Conservation (phyloP, 1,139 yeast genomes). For the Geotrichum candidum region DNA sequence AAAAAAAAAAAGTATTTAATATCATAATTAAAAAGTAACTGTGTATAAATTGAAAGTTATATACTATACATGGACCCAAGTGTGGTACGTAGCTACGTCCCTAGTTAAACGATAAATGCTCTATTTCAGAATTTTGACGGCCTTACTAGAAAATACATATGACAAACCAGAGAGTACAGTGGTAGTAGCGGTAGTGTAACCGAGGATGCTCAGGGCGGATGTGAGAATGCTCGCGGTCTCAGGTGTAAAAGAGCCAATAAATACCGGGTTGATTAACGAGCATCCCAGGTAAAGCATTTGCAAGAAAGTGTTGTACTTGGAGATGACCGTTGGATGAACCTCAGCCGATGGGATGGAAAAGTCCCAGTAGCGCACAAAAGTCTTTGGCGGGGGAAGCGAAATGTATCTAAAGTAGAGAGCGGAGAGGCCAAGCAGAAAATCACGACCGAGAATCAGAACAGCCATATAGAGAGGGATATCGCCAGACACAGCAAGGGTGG, state of each 20-base stretch:
- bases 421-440: slow-evolving; percentile 65
- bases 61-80: background rate
- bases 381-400: slow-evolving; percentile 72
- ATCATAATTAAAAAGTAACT: background rate
- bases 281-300: slow-evolving; percentile 88
- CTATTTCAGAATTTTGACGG: slow-evolving; percentile 46
- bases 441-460: slow-evolving; percentile 74
- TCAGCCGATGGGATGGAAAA: slow-evolving; percentile 77
- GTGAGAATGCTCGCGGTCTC: slow-evolving; percentile 18
- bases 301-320: slow-evolving; percentile 82
- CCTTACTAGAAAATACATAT: slow-evolving; percentile 61
- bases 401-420: slow-evolving; percentile 69
- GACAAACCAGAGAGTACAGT: slow-evolving; percentile 76
- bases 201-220: slow-evolving; percentile 15
- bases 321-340: slow-evolving; percentile 82
- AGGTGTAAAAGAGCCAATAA: slow-evolving; percentile 27
- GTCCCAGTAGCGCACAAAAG: slow-evolving; percentile 67
- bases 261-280: slow-evolving; percentile 61
- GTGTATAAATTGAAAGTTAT: background rate
- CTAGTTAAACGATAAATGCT: background rate
- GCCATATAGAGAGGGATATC: slow-evolving; percentile 61
- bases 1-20: background rate
- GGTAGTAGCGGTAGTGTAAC: slow-evolving; percentile 61
- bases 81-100: background rate
- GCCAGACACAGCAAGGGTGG: slow-evolving; percentile 63